phyloP scores from a whole-genome alignment of 208 protist species.

The Acanthamoeba castellanii region DNA sequence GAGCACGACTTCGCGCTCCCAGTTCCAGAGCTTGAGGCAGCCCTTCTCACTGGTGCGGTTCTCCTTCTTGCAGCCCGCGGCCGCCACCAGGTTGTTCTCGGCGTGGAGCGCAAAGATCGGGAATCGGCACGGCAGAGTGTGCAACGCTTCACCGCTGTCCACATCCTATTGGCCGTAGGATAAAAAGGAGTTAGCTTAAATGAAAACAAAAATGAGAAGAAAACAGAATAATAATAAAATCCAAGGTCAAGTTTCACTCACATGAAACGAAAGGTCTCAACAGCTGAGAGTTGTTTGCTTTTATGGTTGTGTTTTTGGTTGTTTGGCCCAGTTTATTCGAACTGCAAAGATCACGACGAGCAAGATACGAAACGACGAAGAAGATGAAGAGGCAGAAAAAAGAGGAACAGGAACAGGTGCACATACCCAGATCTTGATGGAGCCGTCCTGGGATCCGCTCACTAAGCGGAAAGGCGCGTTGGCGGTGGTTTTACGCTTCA shows the following conservation, averaged over 20 bases:
- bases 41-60: constrained; percentile 54
- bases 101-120: constrained; percentile 25
- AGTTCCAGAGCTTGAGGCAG: constrained; percentile 23
- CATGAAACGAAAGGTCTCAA: neutral
- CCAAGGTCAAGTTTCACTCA: neutral
- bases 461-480: neutral
- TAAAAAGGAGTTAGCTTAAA: too few relatives aligned
- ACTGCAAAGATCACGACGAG: neutral
- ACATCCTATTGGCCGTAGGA: neutral
- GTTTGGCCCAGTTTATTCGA: neutral
- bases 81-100: constrained; percentile 7
- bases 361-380: neutral
- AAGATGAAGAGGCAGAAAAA: neutral
- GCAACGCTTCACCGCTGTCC: neutral
- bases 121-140: constrained; percentile 13
- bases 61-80: constrained; percentile 38
- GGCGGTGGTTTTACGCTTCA: neutral
- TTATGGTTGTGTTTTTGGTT: neutral
- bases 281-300: neutral
- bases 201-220: too few relatives aligned
- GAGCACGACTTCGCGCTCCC: constrained; percentile 9
- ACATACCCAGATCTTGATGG: constrained; percentile 20
- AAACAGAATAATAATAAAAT: too few relatives aligned
- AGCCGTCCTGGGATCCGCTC: constrained; percentile 15
- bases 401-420: neutral